These are phyloP conservation scores for Perkinsela sp. DNA, from an alignment of 208 protist species.

Conservation along the genomic window DNA sequence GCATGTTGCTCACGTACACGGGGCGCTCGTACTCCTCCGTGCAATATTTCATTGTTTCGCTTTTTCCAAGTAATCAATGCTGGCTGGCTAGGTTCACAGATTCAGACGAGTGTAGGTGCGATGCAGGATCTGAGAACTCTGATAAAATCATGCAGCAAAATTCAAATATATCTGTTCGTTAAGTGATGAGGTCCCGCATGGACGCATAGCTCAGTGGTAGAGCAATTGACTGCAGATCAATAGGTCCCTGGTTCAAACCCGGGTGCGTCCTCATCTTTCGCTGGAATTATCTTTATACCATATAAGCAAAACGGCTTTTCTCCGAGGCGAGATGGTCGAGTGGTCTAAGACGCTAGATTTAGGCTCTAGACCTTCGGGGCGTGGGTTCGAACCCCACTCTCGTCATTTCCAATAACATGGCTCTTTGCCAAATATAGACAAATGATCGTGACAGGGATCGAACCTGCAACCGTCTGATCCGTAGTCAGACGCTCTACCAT, in stretches of 20 bases:
- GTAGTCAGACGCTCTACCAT: constrained; percentile 1
- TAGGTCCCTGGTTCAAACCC: constrained; percentile 1
- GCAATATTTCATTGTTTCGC: too few relatives aligned
- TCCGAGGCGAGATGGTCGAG: background rate
- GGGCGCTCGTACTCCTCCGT: too few relatives aligned
- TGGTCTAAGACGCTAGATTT: constrained; percentile 1
- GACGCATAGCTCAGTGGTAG: constrained; percentile 1
- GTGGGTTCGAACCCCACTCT: background rate
- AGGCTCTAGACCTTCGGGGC: background rate
- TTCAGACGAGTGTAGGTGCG: too few relatives aligned
- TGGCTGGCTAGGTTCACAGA: too few relatives aligned
- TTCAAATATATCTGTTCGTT: too few relatives aligned
- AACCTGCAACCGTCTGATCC: constrained; percentile 1
- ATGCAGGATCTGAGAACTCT: too few relatives aligned
- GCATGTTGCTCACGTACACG: too few relatives aligned
- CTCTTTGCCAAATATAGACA: too few relatives aligned
- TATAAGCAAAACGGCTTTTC: background rate
- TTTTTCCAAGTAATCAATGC: too few relatives aligned
- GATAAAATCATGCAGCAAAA: too few relatives aligned
- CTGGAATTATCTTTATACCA: background rate
- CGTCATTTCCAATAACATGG: background rate
- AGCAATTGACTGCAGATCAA: constrained; percentile 1
- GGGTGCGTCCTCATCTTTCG: background rate
- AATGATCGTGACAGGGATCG: background rate
- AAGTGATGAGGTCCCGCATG: too few relatives aligned